Evolutionary conservation across 139 green algal genomes (phyloP), one percentile per base, ranked within the genome.

Genomic region (Asterochloris sp.): DNA sequence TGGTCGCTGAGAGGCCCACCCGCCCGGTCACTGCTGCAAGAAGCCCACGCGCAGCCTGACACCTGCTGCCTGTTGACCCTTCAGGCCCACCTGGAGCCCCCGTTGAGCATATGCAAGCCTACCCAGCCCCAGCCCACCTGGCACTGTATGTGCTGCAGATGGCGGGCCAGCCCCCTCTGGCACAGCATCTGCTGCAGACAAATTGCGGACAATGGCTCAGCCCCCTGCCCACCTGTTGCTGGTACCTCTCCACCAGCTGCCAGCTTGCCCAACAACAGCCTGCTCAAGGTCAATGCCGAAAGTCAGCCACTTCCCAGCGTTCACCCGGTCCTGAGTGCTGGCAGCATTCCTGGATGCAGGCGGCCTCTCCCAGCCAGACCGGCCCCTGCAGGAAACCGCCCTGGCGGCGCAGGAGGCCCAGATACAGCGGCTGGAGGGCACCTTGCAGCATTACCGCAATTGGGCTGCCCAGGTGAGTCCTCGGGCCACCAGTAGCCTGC

Each of bases 361-460:
- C 28, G 38, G 17, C 74, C 10, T 68, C 4, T 14, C 29, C 16
- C 19, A 24, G 73, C 26, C 74, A 16, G 15, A 67, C 0, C 74
- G 12, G 0, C 74, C 15, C 47, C 26, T 68, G 17, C 11, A 64
- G 54, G 13, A 62, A 2, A 12, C n/a, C 14, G 10, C 66, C 17
- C 19, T 21, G 17, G 21, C 21, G 11, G 14, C 69, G 60, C 60
- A 69, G 61, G 60, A 62, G 23, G 62, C 61, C 14, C 61, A 81
- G 63, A 81, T 62, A 17, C 61, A 61, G 47, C 62, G 77, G 19
- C 27, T 81, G 27, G 77, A 81, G 17, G 69, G 61, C 60, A 82
- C 82, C 28, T 54, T 89, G 62, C 60, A 77, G 24, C 86, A 91
- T 77, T 91, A 90, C 74, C 78, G 86, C 61, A 69, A 78, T 29